Base-by-base conservation (phyloP, 768 basidiomycete genomes). In the Pleurotus pulmonarius region DNA sequence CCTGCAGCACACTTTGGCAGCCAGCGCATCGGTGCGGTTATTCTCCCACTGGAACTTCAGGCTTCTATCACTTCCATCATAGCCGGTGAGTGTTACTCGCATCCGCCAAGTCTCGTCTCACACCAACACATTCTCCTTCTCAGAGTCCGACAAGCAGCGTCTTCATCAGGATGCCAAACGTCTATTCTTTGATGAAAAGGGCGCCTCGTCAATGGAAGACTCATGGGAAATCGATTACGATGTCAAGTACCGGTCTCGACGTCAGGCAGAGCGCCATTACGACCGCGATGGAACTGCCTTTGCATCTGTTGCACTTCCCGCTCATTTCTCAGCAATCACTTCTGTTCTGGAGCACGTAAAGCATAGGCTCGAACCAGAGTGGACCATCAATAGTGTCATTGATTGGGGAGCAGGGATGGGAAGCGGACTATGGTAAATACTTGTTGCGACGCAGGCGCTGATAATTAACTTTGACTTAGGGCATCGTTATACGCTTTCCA, bases 331-430 rank as follows among this genome's bases (percentile, higher is more conserved):
- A 46, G 91, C 86, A 2, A 88, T 94, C 49, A 78, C 73, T 48
- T 75, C 87, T n/a, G 90, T 94, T 4, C 70, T 95, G 15, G 74
- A 81, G 46, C 86, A 92, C 60, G 61, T 85, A 38, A 86, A 81
- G 58, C 77, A 73, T 47, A 76, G 92, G 55, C 62, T 93, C 38
- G 86, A 82, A n/a, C 67, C 76, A 5, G 75, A 76, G n/a, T 90
- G 80, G 83, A 70, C 71, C 29, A 74, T 83, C 54, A 73, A 84
- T 24, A 78, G 73, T 34, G 73, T 96, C 9, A 74, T 93, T 41
- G 93, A 96, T 63, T 95, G 90, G 87, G 93, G 94, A 9, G 79
- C 87, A 53, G 92, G 84, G 7, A 84, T 87, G 0, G 93, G 92
- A 9, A 90, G 87, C 63, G 92, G 86, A 1, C 77, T 94, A 25